Evolutionary conservation across 305 asterid species (phyloP).

Genomic region (Solanum hybrid): DNA sequence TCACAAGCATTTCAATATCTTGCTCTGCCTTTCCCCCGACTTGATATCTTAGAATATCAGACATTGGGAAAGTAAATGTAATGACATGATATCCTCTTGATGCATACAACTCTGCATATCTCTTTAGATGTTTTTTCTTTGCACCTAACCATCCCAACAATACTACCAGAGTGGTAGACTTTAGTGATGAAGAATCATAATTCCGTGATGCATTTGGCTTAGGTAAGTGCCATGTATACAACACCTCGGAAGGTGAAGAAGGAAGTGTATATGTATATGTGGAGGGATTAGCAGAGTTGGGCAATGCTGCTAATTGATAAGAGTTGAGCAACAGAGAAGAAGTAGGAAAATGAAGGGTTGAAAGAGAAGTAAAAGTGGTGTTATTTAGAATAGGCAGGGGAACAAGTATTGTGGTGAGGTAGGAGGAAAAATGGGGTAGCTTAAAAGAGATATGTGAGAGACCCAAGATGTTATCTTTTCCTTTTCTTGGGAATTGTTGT

Average conservation of each 20-base stretch:
- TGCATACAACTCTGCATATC: constrained; percentile 83
- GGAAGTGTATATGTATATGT: constrained; percentile 23
- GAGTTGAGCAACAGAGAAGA: constrained; percentile 30
- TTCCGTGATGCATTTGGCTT: constrained; percentile 36
- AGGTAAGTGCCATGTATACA: constrained; percentile 87
- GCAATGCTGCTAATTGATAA: constrained; percentile 50
- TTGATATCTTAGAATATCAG: constrained; percentile 70
- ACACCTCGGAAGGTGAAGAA: constrained; percentile 39
- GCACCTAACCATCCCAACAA: constrained; percentile 95
- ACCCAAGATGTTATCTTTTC: constrained; percentile 49
- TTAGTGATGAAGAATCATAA: constrained; percentile 37
- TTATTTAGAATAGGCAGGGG: constrained; percentile 45
- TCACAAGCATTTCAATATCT: constrained; percentile 59
- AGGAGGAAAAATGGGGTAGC: constrained; percentile 38
- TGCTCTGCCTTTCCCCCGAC: constrained; percentile 84
- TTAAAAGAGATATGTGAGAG: constrained; percentile 46
- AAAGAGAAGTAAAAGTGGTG: constrained; percentile 12
- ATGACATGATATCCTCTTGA: constrained; percentile 82
- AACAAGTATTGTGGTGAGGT: constrained; percentile 28
- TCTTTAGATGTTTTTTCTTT: constrained; percentile 74
- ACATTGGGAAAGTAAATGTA: constrained; percentile 86
- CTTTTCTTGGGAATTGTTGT: constrained; percentile 12
- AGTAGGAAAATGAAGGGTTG: constrained; percentile 27
- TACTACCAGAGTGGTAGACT: constrained; percentile 75
- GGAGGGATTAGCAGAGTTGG: constrained; percentile 47